phyloP scores from a whole-genome alignment of 169 alveolate species.

The Eimeria sp. region DNA sequence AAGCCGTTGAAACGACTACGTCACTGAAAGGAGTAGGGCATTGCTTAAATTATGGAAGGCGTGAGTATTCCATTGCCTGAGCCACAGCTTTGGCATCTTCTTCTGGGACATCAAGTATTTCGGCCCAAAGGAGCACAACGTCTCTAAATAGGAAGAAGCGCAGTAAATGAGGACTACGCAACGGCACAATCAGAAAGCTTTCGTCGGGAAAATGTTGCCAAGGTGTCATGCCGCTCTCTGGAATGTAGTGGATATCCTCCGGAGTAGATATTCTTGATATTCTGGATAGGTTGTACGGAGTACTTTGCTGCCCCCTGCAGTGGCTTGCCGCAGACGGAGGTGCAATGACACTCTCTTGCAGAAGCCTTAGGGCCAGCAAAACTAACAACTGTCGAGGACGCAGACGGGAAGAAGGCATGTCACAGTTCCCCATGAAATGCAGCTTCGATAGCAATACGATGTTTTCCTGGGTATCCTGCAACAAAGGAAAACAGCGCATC shows the following conservation, averaged over 20 bases:
- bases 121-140: conserved; percentile 56
- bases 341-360: conserved; percentile 48
- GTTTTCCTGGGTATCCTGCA: conserved; percentile 59
- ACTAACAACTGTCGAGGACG: conserved; percentile 57
- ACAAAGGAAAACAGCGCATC: neutral
- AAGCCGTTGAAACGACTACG: neutral
- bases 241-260: neutral
- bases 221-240: neutral
- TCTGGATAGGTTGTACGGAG: neutral
- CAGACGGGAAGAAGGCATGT: neutral
- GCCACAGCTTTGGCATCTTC: conserved; percentile 53
- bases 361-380: conserved; percentile 60
- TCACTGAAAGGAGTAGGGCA: neutral
- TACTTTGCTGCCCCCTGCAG: neutral
- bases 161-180: conserved; percentile 21
- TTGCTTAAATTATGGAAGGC: neutral
- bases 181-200: conserved; percentile 27
- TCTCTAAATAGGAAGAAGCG: conserved; percentile 52
- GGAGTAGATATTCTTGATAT: neutral
- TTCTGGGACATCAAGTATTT: conserved; percentile 44
- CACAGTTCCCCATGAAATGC: neutral
- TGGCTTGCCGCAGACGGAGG: conserved; percentile 7
- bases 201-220: neutral
- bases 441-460: conserved; percentile 16
- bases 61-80: conserved; percentile 28